Conservation (phyloP, 108 stramenopile species). For the Aureococcus anophagefferens region DNA sequence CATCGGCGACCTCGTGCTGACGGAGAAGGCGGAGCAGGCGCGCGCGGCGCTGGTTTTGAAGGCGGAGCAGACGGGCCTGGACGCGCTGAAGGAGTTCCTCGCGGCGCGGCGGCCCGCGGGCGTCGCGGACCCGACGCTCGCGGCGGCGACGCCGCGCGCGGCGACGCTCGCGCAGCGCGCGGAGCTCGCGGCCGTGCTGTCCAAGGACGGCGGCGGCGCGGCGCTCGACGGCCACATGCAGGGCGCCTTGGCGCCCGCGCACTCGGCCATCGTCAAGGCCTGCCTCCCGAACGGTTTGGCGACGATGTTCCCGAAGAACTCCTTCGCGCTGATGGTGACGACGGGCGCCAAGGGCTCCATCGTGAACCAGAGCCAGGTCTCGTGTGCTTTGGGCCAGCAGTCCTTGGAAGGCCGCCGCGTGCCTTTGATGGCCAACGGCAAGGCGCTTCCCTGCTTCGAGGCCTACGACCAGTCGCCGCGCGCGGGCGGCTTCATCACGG, state of each 20-base stretch:
- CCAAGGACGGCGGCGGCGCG: conserved; percentile 38
- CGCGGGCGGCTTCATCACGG: conserved; percentile 97
- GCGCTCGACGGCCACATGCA: conserved; percentile 89
- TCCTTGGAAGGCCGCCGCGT: conserved; percentile 98
- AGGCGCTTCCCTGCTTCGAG: conserved; percentile 91
- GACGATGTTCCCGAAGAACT: conserved; percentile 91
- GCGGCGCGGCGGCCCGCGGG: not conserved
- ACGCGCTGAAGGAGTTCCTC: not conserved
- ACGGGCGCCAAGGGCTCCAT: conserved; percentile 98
- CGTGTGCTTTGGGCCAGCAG: conserved; percentile 98
- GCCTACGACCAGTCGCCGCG: conserved; percentile 90
- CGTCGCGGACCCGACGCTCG: not conserved
- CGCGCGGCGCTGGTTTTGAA: conserved; percentile 48
- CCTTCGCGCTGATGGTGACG: conserved; percentile 92
- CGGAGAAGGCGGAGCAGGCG: conserved; percentile 61
- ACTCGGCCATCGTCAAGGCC: conserved; percentile 81
- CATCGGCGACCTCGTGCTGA: conserved; percentile 91
- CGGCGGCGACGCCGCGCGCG: not conserved
- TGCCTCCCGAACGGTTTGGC: conserved; percentile 90
- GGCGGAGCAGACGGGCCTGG: not conserved
- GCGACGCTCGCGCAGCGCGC: not conserved
- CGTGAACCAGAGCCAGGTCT: conserved; percentile 96
- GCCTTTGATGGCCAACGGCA: conserved; percentile 87
- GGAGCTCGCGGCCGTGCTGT: not conserved
- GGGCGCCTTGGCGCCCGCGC: conserved; percentile 76